Evolutionary conservation across 2,329 filamentous ascomycete species (phyloP).

Genomic region (Scytalidium lignicola): DNA sequence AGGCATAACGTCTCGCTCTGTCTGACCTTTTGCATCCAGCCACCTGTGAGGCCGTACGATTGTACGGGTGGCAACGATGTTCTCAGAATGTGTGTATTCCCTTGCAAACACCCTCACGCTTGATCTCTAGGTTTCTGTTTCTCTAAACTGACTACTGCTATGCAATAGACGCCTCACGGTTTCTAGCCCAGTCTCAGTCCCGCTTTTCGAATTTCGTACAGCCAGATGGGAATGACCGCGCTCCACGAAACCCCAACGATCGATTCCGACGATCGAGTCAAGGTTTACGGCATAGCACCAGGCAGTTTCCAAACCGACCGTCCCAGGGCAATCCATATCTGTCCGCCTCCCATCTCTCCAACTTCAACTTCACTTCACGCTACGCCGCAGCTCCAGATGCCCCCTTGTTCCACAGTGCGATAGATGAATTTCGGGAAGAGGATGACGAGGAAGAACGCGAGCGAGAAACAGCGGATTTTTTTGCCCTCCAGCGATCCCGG

Average conservation of each 20-base stretch:
- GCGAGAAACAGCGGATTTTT: conserved; percentile 88
- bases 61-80: conserved; percentile 20
- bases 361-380: conserved; percentile 76
- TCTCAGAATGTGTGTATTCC: conserved; percentile 27
- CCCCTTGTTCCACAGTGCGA: conserved; percentile 88
- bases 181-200: conserved; percentile 94
- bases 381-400: conserved; percentile 70
- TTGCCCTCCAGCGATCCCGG: conserved; percentile 83
- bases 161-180: conserved; percentile 81
- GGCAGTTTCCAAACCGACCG: conserved; percentile 20
- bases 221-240: conserved; percentile 42
- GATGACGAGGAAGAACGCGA: conserved; percentile 90
- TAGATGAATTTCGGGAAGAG: conserved; percentile 87
- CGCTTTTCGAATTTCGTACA: conserved; percentile 71
- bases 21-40: not conserved
- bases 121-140: too few species aligned
- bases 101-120: not conserved
- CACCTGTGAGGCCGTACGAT: not conserved
- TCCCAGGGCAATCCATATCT: conserved; percentile 72
- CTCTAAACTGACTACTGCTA: conserved; percentile 11
- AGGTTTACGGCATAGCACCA: conserved; percentile 17
- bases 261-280: conserved; percentile 23
- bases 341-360: conserved; percentile 63
- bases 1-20: not conserved
- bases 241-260: conserved; percentile 29